Evolutionary conservation across 2,329 filamentous ascomycete species (phyloP), one percentile per base, ranked within the genome.

Genomic region (Hirsutella rhossiliensis): DNA sequence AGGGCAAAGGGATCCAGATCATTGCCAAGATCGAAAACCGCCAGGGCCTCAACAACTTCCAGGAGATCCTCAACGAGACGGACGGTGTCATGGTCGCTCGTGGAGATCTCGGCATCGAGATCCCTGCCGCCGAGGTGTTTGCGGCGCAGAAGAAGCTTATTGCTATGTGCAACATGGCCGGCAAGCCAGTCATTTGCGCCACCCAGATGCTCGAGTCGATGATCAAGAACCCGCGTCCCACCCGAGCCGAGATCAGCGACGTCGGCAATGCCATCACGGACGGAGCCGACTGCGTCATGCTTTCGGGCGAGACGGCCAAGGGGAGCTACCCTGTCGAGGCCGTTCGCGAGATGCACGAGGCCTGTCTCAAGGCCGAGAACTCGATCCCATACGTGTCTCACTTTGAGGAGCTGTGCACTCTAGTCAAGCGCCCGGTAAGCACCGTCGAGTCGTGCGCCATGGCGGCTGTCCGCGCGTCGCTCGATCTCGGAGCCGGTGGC

Each of bases 141-240:
- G 87, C 94, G 56, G 92, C 92, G 45, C 92, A 98, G 77, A 98
- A 98, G 84, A 98, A 98, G 87, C 89, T 98, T 79, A 98, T 98
- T 68, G 89, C 92, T 70, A 97, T 97, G 82, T 98, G 92, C 81
- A 98, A 98, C 76, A 82, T 96, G 62, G 89, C 88, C 56, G 92
- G 92, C 69, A 98, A 98, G 79, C 92, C 92, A 55, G 89, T 90
- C 66, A 96, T 98, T 65, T 97, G 90, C 70, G 92, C 92, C 48
- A 98, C 92, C 36, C 92, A 98, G 76, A 98, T 98, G 92, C 80
- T 98, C 56, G 92, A 98, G 79, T 95, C 88, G 52, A 98, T 98
- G 92, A 98, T 95, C 68, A 96, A 95, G 78, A 98, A 98, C 76
- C 92, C 92, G 54, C 87, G 92, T 51, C 92, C 92, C 42, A 98